These are phyloP conservation scores for Leucosporidium yakuticum DNA, from an alignment of 768 basidiomycete genomes.

Conservation along the genomic window DNA sequence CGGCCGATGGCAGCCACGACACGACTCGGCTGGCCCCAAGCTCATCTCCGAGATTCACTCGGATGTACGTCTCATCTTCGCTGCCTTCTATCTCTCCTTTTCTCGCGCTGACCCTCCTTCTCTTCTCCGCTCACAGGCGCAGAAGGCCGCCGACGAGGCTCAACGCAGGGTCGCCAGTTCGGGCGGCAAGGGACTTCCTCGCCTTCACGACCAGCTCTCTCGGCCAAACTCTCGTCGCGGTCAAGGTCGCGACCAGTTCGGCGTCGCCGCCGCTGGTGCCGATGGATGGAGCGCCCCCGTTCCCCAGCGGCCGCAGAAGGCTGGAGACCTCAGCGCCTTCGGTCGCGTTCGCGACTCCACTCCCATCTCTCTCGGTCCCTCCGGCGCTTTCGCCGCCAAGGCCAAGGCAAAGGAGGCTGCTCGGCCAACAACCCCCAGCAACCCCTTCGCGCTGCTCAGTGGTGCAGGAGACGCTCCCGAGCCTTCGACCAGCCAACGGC, in stretches of 20 bases:
- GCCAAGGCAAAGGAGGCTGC: conserved; percentile 57
- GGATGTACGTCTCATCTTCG: conserved; percentile 53
- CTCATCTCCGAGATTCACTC: conserved; percentile 87
- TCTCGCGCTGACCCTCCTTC: conserved; percentile 7
- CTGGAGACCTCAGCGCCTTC: conserved; percentile 77
- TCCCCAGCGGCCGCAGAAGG: conserved; percentile 62
- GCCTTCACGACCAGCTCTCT: conserved; percentile 51
- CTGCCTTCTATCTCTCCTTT: neutral
- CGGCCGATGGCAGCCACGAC: conserved; percentile 71
- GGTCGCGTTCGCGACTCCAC: conserved; percentile 70
- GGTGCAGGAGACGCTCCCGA: conserved; percentile 47
- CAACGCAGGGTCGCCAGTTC: conserved; percentile 57
- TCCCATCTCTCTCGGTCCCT: conserved; percentile 73
- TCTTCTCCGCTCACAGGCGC: conserved; percentile 51
- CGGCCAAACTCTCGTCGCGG: conserved; percentile 86
- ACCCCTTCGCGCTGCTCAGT: conserved; percentile 51
- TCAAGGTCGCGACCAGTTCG: conserved; percentile 53
- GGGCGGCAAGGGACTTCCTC: conserved; percentile 41
- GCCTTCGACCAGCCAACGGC: conserved; percentile 51
- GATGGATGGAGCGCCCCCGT: conserved; percentile 73
- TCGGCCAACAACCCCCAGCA: conserved; percentile 51
- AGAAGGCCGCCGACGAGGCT: conserved; percentile 63
- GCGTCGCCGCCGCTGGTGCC: conserved; percentile 56
- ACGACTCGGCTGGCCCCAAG: conserved; percentile 66
- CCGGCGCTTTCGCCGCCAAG: conserved; percentile 73